Evolutionary conservation across 257 asterid genomes (phyloP).

Genomic region (Thymus quinquecostatus): DNA sequence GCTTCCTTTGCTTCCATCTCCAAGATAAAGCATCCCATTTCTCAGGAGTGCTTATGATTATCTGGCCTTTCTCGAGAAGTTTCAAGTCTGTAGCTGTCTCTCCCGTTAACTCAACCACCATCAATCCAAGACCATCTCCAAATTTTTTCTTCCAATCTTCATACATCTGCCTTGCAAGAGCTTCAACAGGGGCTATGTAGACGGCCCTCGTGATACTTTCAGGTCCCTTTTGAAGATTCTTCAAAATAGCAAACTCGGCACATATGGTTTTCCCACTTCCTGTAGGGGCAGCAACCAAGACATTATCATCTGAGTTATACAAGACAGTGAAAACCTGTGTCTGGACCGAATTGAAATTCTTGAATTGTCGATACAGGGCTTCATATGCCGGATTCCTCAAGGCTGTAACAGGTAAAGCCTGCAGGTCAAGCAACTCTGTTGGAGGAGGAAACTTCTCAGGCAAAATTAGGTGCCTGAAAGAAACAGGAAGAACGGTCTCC

Average conservation of each 20-base stretch:
- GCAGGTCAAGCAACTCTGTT: slow-evolving; percentile 55
- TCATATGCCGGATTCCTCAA: slow-evolving; percentile 58
- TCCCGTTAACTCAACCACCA: slow-evolving; percentile 55
- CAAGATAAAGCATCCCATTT: slow-evolving; percentile 67
- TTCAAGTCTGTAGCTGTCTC: slow-evolving; percentile 59
- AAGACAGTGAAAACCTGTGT: slow-evolving; percentile 61
- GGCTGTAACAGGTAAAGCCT: slow-evolving; percentile 62
- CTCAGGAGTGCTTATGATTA: slow-evolving; percentile 63
- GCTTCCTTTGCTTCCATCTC: slow-evolving; percentile 61
- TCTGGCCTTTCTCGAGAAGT: slow-evolving; percentile 58
- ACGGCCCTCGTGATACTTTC: slow-evolving; percentile 55
- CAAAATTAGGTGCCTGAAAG: slow-evolving; percentile 58
- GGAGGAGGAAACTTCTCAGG: slow-evolving; percentile 67
- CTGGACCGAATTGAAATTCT: slow-evolving; percentile 66
- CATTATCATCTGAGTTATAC: slow-evolving; percentile 61
- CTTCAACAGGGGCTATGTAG: slow-evolving; percentile 62
- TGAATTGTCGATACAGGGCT: slow-evolving; percentile 58
- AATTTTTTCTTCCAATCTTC: slow-evolving; percentile 55
- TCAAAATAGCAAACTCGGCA: slow-evolving; percentile 58
- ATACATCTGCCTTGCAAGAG: slow-evolving; percentile 54
- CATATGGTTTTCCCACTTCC: slow-evolving; percentile 71
- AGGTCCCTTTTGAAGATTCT: slow-evolving; percentile 52
- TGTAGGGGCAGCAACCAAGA: slow-evolving; percentile 65
- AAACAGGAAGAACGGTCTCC: slow-evolving; percentile 53
- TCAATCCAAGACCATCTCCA: slow-evolving; percentile 54